Percentiles rank a stretch among this genome's conserved stretches.
These are phyloP conservation scores for Linnemannia schmuckeri DNA, from an alignment of 192 early-diverging fungal species.

Conservation along the genomic window DNA sequence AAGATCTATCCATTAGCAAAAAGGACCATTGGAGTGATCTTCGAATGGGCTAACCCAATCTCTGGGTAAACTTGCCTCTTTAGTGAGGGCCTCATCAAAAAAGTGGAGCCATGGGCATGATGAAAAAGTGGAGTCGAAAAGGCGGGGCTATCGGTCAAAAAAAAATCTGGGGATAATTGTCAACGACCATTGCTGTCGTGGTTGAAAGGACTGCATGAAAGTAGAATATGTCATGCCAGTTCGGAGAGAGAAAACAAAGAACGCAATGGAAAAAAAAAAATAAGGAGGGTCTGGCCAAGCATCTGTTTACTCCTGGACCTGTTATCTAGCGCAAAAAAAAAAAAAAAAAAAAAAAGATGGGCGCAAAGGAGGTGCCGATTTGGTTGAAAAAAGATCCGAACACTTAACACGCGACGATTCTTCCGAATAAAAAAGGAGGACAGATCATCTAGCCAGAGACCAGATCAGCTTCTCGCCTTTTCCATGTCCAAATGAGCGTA, in stretches of 20 bases:
- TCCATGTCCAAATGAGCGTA: background rate
- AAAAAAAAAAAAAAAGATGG: background rate
- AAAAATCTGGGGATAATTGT: background rate
- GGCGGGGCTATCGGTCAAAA: background rate
- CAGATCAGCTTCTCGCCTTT: background rate
- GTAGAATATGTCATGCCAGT: background rate
- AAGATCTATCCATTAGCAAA: too few species aligned
- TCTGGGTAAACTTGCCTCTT: background rate
- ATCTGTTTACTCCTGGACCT: background rate
- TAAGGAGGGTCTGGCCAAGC: background rate
- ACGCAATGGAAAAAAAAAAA: background rate
- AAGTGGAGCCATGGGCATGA: background rate
- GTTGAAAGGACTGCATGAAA: background rate
- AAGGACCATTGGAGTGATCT: background rate
- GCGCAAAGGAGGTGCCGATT: background rate
- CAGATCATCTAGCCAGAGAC: background rate
- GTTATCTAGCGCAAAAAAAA: background rate
- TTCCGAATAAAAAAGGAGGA: background rate
- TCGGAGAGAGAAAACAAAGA: background rate
- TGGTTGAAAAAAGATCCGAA: background rate
- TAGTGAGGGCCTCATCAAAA: background rate
- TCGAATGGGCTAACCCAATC: background rate
- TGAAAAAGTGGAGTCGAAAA: conserved; percentile 2
- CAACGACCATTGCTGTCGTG: background rate
- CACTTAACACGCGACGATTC: background rate